Conservation (phyloP, 2,329 filamentous ascomycete species). For the Apiospora malaysiana region DNA sequence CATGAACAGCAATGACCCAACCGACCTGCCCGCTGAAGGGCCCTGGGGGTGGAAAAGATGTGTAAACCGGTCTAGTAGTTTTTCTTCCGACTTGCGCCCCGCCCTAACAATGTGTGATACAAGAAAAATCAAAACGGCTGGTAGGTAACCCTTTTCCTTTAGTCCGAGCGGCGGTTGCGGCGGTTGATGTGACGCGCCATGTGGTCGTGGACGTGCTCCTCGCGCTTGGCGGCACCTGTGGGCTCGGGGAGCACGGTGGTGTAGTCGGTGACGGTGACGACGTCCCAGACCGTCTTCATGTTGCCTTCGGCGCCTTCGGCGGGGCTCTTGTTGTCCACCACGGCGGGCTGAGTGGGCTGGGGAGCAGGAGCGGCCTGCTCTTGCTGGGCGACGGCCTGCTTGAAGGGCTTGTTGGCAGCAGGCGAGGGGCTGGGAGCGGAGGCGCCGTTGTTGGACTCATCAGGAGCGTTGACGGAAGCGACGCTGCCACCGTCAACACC, state of each 20-base stretch:
- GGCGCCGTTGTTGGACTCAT: not conserved
- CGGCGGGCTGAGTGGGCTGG: slow-evolving; percentile 19
- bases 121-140: not conserved
- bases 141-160: not conserved
- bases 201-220: slow-evolving; percentile 33
- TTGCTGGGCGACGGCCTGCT: slow-evolving; percentile 24
- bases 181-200: slow-evolving; percentile 30
- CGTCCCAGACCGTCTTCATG: slow-evolving; percentile 46
- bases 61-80: slow-evolving; percentile 5
- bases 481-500: slow-evolving; percentile 41
- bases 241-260: slow-evolving; percentile 28
- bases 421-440: slow-evolving; percentile 11
- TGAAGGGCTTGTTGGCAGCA: not conserved
- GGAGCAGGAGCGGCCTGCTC: not conserved
- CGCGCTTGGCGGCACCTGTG: slow-evolving; percentile 29
- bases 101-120: not conserved
- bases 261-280: slow-evolving; percentile 27
- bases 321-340: slow-evolving; percentile 23
- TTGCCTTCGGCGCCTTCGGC: slow-evolving; percentile 31
- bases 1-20: not conserved
- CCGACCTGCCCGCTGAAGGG: not conserved
- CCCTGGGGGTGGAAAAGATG: not conserved
- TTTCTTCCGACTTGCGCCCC: slow-evolving; percentile 1
- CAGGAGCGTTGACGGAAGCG: slow-evolving; percentile 27
- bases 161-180: slow-evolving; percentile 28